Base-by-base conservation (phyloP, 305 asterid species). In the Ruellia speciosa region DNA sequence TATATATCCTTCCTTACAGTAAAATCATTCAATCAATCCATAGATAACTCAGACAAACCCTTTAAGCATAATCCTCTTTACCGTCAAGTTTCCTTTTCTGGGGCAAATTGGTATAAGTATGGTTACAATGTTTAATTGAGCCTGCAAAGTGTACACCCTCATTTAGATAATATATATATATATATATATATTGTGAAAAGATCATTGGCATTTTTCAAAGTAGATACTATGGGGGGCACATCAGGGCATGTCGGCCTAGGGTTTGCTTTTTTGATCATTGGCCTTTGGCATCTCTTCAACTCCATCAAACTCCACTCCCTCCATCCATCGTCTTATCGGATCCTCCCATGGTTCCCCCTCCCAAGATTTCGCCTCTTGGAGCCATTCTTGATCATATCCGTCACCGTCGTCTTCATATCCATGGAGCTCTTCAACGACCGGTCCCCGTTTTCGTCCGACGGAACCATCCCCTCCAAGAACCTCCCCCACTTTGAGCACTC, bases 261-360 rank as follows among this genome's bases (percentile, higher is more conserved):
- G 4, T 53, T 68, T 18, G 81, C 79, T 0, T 81, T 69, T 77
- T 59, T 68, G 40, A 18, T 78, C 48, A 72, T 78, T 4, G 87
- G 88, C 62, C 68, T 74, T 4, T 81, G 88, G 88, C 85, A 81
- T 63, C 77, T 81, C 39, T 76, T 78, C 76, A 81, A 66, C 71
- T 64, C 74, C 75, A 74, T 76, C 67, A 81, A 74, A 63, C 82
- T 62, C 72, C 85, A 81, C 15, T 55, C 79, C n/a, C 69, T 69
- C 14, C 58, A 66, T 55, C 84, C 84, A 0, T 75, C 58, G 18
- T 54, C 82, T 65, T 75, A 37, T 77, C 24, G 9, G 0, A 66
- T 73, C 19, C 67, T 45, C 24, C 82, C 83, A 16, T 81, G 87
- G 87, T 78, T 55, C 65, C 84, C 82, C 0, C 5, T 58, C 33